These are phyloP conservation scores for Russula ochroleuca DNA, from an alignment of 768 basidiomycete genomes.

Conservation along the genomic window DNA sequence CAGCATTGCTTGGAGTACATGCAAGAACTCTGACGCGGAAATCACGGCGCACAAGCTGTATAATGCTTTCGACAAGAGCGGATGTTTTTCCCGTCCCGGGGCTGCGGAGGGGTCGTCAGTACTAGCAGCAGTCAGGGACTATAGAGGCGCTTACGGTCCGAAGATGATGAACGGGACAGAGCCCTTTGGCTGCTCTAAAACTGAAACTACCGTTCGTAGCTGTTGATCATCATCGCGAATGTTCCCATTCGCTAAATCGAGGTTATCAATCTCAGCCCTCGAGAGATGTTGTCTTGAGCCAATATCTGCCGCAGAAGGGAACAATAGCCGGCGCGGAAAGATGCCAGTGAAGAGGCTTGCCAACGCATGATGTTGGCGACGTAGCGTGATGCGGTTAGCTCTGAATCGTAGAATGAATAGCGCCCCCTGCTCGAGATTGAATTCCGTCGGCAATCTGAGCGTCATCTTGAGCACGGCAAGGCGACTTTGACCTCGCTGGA, in stretches of 20 bases:
- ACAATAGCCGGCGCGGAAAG: conserved; percentile 45
- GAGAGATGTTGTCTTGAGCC: conserved; percentile 20
- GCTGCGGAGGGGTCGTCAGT: conserved; percentile 26
- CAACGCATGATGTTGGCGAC: conserved; percentile 58
- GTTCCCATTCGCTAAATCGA: conserved; percentile 40
- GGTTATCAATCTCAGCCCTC: conserved; percentile 5
- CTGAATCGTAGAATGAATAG: conserved; percentile 49
- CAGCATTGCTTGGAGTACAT: conserved; percentile 39
- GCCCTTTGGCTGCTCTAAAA: conserved; percentile 43
- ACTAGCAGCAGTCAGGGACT: neutral
- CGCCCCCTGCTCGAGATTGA: conserved; percentile 38
- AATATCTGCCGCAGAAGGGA: conserved; percentile 41
- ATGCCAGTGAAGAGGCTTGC: conserved; percentile 36
- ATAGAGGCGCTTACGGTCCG: conserved; percentile 48
- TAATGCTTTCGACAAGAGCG: conserved; percentile 38
- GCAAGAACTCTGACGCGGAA: conserved; percentile 32
- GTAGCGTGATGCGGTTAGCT: conserved; percentile 51
- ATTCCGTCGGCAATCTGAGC: conserved; percentile 45
- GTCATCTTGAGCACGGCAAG: conserved; percentile 43
- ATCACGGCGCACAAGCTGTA: conserved; percentile 33
- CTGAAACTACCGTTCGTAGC: conserved; percentile 45
- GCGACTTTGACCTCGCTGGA: neutral
- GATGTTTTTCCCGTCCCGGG: conserved; percentile 43
- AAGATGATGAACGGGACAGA: conserved; percentile 55
- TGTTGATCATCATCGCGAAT: conserved; percentile 48